These are phyloP conservation scores for Arthroderma uncinatum DNA, from an alignment of 2,329 filamentous ascomycete species.

Conservation along the genomic window DNA sequence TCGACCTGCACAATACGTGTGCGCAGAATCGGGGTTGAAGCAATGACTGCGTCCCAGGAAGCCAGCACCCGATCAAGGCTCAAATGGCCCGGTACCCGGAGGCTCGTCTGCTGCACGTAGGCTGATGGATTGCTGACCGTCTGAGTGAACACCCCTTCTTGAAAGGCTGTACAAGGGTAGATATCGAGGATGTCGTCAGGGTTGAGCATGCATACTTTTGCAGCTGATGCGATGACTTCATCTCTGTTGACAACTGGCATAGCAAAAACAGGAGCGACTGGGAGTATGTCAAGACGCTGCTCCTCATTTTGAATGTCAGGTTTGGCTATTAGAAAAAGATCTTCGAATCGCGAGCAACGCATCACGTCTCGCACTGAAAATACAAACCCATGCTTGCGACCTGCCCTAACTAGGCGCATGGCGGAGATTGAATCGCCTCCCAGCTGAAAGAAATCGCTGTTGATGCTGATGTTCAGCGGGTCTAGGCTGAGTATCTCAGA, in stretches of 20 bases:
- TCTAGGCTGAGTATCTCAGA: too few relatives aligned
- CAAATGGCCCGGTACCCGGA: constrained; percentile 20
- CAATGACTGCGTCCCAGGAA: constrained; percentile 27
- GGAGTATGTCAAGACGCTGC: too few relatives aligned
- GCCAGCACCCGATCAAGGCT: constrained; percentile 26
- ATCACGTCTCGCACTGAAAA: constrained; percentile 8
- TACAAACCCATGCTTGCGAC: not conserved
- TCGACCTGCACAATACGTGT: constrained; percentile 20
- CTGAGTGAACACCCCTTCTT: constrained; percentile 29
- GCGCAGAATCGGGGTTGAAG: constrained; percentile 28
- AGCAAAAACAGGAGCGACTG: too few relatives aligned
- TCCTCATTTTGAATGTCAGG: too few relatives aligned
- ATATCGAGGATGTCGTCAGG: constrained; percentile 5
- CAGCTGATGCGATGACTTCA: too few relatives aligned
- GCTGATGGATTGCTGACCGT: constrained; percentile 28
- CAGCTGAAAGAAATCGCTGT: constrained; percentile 5
- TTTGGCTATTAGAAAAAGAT: too few relatives aligned
- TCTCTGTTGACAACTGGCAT: too few relatives aligned
- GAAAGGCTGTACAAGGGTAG: too few relatives aligned
- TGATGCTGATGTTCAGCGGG: too few relatives aligned
- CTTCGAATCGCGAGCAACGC: too few relatives aligned
- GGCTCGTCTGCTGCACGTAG: constrained; percentile 31
- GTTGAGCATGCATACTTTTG: too few relatives aligned
- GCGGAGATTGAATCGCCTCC: constrained; percentile 32
- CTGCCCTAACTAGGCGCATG: constrained; percentile 17